phyloP scores from a whole-genome alignment of 2,329 filamentous ascomycete genomes.

The Sporothrix variecibatus region DNA sequence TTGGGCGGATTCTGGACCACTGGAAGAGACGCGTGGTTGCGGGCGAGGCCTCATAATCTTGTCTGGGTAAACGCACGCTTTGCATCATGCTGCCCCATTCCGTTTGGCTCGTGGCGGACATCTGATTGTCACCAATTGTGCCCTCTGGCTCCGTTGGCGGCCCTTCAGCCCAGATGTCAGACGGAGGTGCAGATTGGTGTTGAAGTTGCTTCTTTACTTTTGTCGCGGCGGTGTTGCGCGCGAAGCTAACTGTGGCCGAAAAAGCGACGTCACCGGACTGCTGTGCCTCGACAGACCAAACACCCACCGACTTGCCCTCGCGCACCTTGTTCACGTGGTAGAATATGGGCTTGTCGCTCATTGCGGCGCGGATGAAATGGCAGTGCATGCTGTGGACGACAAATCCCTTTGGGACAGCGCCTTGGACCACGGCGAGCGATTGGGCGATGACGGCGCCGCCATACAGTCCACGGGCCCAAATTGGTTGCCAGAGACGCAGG shows the following conservation, averaged over 20 bases:
- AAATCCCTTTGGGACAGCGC: neutral
- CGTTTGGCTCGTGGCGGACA: neutral
- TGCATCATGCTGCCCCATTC: neutral
- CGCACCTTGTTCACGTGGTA: conserved; percentile 22
- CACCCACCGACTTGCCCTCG: conserved; percentile 6
- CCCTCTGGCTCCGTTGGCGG: neutral
- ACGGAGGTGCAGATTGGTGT: conserved; percentile 1
- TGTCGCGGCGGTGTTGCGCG: neutral
- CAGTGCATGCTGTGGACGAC: conserved; percentile 28
- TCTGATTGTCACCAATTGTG: neutral
- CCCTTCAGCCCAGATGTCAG: neutral
- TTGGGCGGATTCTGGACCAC: neutral
- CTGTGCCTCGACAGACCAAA: neutral
- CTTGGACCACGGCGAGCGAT: conserved; percentile 13
- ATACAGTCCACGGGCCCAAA: conserved; percentile 27
- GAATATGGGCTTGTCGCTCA: neutral
- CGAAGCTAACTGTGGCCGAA: conserved; percentile 17
- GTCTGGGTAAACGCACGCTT: neutral
- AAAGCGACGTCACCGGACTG: conserved; percentile 20
- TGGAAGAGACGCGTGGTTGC: neutral
- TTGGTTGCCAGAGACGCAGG: conserved; percentile 7
- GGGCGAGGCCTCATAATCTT: neutral
- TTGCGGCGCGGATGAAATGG: conserved; percentile 18
- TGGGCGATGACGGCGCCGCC: conserved; percentile 26
- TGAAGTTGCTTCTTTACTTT: neutral